A percentile compares a stretch with the other conserved stretches of the same genome.
These are phyloP conservation scores for Hypoxylon lienhwacheense DNA, from an alignment of 495 filamentous ascomycete genomes.

Conservation along the genomic window DNA sequence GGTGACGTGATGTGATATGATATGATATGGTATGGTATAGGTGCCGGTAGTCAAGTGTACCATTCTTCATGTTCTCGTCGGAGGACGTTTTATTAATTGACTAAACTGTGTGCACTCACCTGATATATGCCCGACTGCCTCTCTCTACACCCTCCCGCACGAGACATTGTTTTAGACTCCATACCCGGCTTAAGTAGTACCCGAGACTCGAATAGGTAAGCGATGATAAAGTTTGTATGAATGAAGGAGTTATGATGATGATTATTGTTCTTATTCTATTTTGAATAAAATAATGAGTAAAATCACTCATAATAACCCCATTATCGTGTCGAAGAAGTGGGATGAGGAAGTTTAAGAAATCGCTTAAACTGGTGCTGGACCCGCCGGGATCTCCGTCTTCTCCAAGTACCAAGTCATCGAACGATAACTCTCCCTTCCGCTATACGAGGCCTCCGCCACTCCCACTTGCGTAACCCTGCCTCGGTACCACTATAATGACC, in stretches of 20 bases:
- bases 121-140: constrained; percentile 42
- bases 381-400: constrained; percentile 11
- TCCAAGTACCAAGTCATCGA: constrained; percentile 3
- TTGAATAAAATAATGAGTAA: too few species aligned
- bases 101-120: constrained; percentile 22
- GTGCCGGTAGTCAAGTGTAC: too few species aligned
- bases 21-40: neutral
- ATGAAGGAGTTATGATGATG: neutral
- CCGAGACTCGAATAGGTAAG: neutral
- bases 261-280: too few species aligned
- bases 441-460: constrained; percentile 21
- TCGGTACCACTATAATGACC: neutral
- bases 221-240: neutral
- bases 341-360: neutral
- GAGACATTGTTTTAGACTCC: constrained; percentile 25
- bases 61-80: too few species aligned
- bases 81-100: neutral
- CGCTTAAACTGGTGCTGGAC: too few species aligned
- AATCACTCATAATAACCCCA: too few species aligned
- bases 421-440: constrained; percentile 4
- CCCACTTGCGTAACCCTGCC: constrained; percentile 17
- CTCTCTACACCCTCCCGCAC: constrained; percentile 5
- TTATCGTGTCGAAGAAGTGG: too few species aligned
- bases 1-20: neutral
- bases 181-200: constrained; percentile 12